Evolutionary conservation across 2,329 filamentous ascomycete genomes (phyloP), one percentile per base, ranked within the genome.

Genomic region (Beauveria bassiana): DNA sequence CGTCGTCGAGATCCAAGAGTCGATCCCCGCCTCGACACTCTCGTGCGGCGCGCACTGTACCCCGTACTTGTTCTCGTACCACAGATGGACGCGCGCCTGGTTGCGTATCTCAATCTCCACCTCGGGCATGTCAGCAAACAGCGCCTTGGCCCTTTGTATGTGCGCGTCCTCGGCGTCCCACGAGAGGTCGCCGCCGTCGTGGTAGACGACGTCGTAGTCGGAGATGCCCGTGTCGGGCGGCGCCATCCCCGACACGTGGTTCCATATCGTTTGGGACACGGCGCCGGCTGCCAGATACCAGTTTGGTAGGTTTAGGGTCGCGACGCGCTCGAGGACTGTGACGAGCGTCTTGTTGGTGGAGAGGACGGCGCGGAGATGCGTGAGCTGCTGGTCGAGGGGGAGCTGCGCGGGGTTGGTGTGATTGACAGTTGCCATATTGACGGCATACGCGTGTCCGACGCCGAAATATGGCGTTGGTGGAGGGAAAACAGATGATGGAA

Each of bases 261-360:
- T 75, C 74, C 74, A 75, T n/a, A 75, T 71, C 0, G 74, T 74
- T 34, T 76, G 74, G 1, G 73, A 74, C 47, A 74, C 61, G 22
- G 71, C 67, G 31, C 73, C 73, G 1, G 69, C 72, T 1, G 72
- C 72, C n/a, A 74, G 51, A 28, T 74, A 74, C 72, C 72, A 74
- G 55, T 71, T 70, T 1, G 72, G 70, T 9, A 73, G 64, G 18
- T 66, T 52, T 24, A 74, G 67, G 1, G 64, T 62, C 1, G 63
- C 61, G 2, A 69, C 68, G 9, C 69, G 69, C 12, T 64, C 51
- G 9, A 74, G 63, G 5, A 74, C 69, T 3, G 59, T 57, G 51
- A 69, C 38, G 1, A 74, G 68, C 2, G 71, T 72, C 7, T 59
- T 57, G 62, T 74, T 74, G 4, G 65, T 61, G 22, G 65, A 66